Evolutionary conservation across 31 red algal species (phyloP).

Genomic region (Asparagopsis taxiformis): DNA sequence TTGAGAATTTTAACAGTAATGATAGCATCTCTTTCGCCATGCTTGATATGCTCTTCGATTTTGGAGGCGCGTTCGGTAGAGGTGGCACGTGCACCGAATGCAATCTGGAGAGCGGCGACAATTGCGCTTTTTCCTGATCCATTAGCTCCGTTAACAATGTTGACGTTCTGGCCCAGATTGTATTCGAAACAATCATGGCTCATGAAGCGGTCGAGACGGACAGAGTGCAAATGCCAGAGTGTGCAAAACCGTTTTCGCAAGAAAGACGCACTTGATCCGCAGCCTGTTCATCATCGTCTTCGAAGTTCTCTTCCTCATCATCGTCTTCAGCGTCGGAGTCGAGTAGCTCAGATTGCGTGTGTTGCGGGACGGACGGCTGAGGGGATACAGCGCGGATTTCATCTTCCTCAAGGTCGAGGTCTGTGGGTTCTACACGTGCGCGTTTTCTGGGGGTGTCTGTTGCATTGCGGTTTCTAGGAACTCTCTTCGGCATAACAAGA

Average conservation of each 20-base stretch:
- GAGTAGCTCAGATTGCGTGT: constrained; percentile 10
- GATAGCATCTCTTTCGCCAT: constrained; percentile 46
- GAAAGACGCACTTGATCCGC: background rate
- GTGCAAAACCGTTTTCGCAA: constrained; percentile 48
- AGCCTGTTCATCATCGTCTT: background rate
- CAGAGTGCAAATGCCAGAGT: constrained; percentile 79
- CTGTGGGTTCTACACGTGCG: background rate
- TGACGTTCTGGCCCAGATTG: constrained; percentile 85
- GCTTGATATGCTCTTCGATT: constrained; percentile 69
- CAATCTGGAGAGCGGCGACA: constrained; percentile 90
- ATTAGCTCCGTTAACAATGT: constrained; percentile 91
- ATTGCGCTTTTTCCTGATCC: constrained; percentile 97
- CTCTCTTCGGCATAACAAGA: too few relatives aligned
- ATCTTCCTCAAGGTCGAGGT: too few relatives aligned
- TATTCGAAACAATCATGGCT: constrained; percentile 85
- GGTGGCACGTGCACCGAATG: constrained; percentile 48
- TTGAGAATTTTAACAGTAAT: constrained; percentile 81
- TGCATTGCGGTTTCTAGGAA: too few relatives aligned
- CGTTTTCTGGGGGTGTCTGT: background rate
- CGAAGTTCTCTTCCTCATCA: constrained; percentile 9
- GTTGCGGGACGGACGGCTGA: background rate
- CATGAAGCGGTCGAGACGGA: constrained; percentile 93
- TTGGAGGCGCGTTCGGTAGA: constrained; percentile 74
- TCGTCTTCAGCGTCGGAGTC: constrained; percentile 6
- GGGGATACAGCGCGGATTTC: background rate